A percentile compares a stretch with the other conserved stretches of the same genome.
These are phyloP conservation scores for Artomyces pyxidatus DNA, from an alignment of 768 basidiomycete species.

Conservation along the genomic window DNA sequence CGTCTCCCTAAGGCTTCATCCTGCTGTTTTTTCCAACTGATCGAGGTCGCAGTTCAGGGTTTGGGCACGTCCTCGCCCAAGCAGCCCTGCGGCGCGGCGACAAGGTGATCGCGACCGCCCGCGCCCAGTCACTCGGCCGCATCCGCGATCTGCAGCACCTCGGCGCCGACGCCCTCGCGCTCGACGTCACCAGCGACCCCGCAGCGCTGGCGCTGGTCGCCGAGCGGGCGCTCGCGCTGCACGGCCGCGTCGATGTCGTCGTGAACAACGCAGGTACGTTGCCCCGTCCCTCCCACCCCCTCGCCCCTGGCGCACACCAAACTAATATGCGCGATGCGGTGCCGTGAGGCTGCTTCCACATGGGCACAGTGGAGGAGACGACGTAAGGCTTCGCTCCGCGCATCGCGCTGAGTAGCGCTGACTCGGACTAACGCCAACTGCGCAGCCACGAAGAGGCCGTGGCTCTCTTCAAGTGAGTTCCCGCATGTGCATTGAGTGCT, in stretches of 20 bases:
- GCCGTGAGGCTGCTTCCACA: slow-evolving; percentile 1
- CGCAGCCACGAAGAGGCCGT: slow-evolving; percentile 16
- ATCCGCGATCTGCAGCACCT: slow-evolving; percentile 23
- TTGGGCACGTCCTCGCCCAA: slow-evolving; percentile 12
- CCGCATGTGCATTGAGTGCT: not conserved
- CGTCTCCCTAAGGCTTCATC: no score
- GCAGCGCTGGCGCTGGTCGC: slow-evolving; percentile 15
- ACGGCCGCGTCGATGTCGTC: slow-evolving; percentile 16
- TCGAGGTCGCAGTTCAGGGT: slow-evolving; percentile 10
- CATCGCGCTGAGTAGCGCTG: no score
- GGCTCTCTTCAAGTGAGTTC: not conserved
- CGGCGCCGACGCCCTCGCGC: slow-evolving; percentile 19
- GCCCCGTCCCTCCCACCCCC: no score
- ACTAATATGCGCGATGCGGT: no score
- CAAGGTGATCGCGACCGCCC: slow-evolving; percentile 15
- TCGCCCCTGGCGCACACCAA: no score
- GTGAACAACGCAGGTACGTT: slow-evolving; percentile 17
- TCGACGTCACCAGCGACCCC: slow-evolving; percentile 20
- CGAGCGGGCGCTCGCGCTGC: slow-evolving; percentile 14
- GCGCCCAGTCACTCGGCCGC: slow-evolving; percentile 9
- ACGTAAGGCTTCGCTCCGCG: no score
- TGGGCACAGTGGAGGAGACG: slow-evolving; percentile 15
- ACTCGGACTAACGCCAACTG: no score
- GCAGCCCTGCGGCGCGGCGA: slow-evolving; percentile 16
- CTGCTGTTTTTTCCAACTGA: no score